A percentile compares a stretch with the other conserved stretches of the same genome.
Evolutionary conservation across 2,329 filamentous ascomycete species (phyloP).

Genomic region (Stachybotrys elegans): DNA sequence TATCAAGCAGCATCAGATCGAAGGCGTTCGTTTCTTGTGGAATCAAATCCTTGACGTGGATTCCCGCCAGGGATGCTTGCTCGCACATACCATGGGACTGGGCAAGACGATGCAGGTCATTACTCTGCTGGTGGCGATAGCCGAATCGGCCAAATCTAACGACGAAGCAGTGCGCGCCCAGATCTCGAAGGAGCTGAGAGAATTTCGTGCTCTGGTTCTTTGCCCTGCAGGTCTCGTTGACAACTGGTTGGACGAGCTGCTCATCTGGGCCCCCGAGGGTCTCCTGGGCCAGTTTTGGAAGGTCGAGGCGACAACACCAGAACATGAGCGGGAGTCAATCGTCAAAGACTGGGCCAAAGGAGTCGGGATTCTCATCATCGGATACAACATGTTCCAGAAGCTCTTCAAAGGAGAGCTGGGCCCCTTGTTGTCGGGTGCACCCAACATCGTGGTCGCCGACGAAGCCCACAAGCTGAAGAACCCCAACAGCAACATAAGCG

Average conservation of each 20-base stretch:
- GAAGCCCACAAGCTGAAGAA: slow-evolving; percentile 83
- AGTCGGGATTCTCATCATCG: slow-evolving; percentile 72
- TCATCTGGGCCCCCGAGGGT: slow-evolving; percentile 55
- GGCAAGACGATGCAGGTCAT: slow-evolving; percentile 93
- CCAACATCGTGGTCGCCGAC: slow-evolving; percentile 75
- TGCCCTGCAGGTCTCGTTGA: slow-evolving; percentile 71
- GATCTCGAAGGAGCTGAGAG: slow-evolving; percentile 60
- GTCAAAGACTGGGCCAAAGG: slow-evolving; percentile 55
- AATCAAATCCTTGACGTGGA: slow-evolving; percentile 62
- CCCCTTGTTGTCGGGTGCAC: slow-evolving; percentile 54
- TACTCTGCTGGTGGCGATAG: slow-evolving; percentile 71
- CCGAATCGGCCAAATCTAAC: slow-evolving; percentile 56
- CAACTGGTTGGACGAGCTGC: slow-evolving; percentile 79
- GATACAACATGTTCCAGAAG: slow-evolving; percentile 63
- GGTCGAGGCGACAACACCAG: slow-evolving; percentile 39
- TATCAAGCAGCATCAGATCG: slow-evolving; percentile 77
- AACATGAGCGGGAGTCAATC: slow-evolving; percentile 32
- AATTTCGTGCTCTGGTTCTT: slow-evolving; percentile 63
- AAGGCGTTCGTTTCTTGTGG: slow-evolving; percentile 85
- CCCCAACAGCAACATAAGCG: slow-evolving; percentile 42
- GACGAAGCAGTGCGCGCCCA: slow-evolving; percentile 56
- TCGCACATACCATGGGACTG: slow-evolving; percentile 87
- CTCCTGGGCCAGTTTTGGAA: slow-evolving; percentile 52
- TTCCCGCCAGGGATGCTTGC: slow-evolving; percentile 66
- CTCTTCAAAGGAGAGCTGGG: too few relatives aligned